Evolutionary conservation across 345 rosid genomes (phyloP).

Genomic region (Stellera chamaejasme): DNA sequence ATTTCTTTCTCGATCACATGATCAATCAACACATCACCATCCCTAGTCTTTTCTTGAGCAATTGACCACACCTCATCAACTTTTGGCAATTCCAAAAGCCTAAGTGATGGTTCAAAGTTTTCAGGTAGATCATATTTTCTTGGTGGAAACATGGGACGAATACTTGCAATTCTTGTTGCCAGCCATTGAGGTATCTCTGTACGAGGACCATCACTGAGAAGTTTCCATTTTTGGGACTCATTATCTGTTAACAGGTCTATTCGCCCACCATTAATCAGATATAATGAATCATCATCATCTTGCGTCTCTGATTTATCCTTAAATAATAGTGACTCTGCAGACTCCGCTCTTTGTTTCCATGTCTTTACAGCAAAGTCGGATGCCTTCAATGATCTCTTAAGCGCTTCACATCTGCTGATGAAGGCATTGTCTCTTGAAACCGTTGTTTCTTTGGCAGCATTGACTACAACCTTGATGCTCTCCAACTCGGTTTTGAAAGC

Average conservation of each 20-base stretch:
- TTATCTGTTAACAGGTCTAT: constrained; percentile 36
- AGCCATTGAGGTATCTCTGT: constrained; percentile 40
- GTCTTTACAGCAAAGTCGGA: constrained; percentile 29
- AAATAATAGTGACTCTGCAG: constrained; percentile 25
- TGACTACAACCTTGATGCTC: constrained; percentile 28
- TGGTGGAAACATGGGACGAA: constrained; percentile 41
- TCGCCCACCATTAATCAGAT: constrained; percentile 35
- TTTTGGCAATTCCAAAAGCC: constrained; percentile 26
- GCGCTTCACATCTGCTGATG: constrained; percentile 28
- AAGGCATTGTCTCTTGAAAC: constrained; percentile 23
- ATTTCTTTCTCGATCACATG: constrained; percentile 38
- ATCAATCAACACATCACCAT: constrained; percentile 32
- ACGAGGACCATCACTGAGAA: constrained; percentile 42
- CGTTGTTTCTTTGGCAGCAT: constrained; percentile 30
- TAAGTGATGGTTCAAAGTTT: constrained; percentile 18
- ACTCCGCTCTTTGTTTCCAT: constrained; percentile 38
- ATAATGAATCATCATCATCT: constrained; percentile 26
- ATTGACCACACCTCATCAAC: constrained; percentile 41
- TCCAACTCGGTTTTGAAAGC: constrained; percentile 29
- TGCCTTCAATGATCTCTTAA: constrained; percentile 32
- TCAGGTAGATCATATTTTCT: constrained; percentile 22
- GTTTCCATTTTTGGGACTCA: constrained; percentile 40
- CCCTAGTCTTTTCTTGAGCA: constrained; percentile 34
- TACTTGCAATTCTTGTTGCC: constrained; percentile 32
- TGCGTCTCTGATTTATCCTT: constrained; percentile 12